Conservation (phyloP, 1,284 basidiomycete species). For the Ustilago crameri region DNA sequence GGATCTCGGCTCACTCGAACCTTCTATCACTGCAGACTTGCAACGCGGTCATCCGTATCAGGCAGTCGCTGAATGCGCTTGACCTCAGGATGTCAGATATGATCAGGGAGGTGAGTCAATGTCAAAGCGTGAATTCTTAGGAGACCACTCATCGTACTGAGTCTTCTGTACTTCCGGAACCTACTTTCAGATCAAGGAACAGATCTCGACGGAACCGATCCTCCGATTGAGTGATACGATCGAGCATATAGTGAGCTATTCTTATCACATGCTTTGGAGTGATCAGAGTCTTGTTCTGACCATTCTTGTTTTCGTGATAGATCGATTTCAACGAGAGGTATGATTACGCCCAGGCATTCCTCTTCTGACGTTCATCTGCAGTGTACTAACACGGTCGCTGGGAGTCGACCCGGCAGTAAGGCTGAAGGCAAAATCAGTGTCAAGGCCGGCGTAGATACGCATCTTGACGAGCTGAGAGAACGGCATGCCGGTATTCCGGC, state of each 20-base stretch:
- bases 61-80: constrained; percentile 16
- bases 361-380: too few relatives aligned
- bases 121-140: too few relatives aligned
- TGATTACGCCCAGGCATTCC: background rate
- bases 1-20: too few relatives aligned
- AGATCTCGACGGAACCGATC: constrained; percentile 15
- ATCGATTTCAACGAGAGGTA: constrained; percentile 47
- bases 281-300: background rate
- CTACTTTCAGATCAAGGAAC: constrained; percentile 20
- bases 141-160: too few relatives aligned
- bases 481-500: constrained; percentile 10
- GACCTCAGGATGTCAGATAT: constrained; percentile 19
- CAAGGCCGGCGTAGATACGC: constrained; percentile 26
- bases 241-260: constrained; percentile 12
- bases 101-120: constrained; percentile 14
- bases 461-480: constrained; percentile 35
- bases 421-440: constrained; percentile 20
- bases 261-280: background rate
- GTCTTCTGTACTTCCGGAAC: too few relatives aligned
- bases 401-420: constrained; percentile 15
- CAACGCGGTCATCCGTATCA: constrained; percentile 30
- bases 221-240: constrained; percentile 12
- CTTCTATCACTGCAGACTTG: constrained; percentile 20
- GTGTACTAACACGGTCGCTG: too few relatives aligned
- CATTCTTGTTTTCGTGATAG: background rate